phyloP scores from a whole-genome alignment of 257 asterid species.

The Gentiana dahurica region DNA sequence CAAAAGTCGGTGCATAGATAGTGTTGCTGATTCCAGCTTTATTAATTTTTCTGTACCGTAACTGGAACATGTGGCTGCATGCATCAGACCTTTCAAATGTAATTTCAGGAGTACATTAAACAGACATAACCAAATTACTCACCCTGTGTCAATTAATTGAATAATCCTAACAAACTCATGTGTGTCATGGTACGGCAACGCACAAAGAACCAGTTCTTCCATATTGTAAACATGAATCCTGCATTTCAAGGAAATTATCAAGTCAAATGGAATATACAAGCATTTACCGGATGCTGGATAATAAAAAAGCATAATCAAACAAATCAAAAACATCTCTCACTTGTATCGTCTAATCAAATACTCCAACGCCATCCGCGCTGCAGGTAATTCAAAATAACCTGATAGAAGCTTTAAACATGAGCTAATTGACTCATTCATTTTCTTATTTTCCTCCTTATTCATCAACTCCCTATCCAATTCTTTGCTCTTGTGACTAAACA shows the following conservation, averaged over 20 bases:
- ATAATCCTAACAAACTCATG: conserved; percentile 66
- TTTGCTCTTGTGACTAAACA: conserved; percentile 61
- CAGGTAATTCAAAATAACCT: conserved; percentile 45
- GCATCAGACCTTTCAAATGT: not conserved
- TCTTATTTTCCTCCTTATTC: conserved; percentile 50
- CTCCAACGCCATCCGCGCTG: conserved; percentile 71
- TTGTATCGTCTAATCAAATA: conserved; percentile 83
- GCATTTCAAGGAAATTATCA: conserved; percentile 10
- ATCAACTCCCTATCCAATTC: conserved; percentile 74
- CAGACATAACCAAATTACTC: conserved; percentile 3
- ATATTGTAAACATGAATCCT: conserved; percentile 67
- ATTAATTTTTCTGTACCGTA: not conserved
- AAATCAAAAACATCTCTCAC: conserved; percentile 20
- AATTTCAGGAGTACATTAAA: not conserved
- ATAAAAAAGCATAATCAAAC: not conserved
- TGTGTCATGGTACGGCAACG: conserved; percentile 87
- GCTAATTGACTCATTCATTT: conserved; percentile 43
- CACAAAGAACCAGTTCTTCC: conserved; percentile 76
- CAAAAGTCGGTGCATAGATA: not conserved
- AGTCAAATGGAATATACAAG: not conserved
- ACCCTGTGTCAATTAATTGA: conserved; percentile 70
- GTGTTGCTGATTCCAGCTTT: not conserved
- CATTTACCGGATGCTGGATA: not conserved
- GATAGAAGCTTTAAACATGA: conserved; percentile 64
- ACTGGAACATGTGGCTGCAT: not conserved